These are phyloP conservation scores for Tricholoma matsutake DNA, from an alignment of 768 basidiomycete genomes.

Conservation along the genomic window DNA sequence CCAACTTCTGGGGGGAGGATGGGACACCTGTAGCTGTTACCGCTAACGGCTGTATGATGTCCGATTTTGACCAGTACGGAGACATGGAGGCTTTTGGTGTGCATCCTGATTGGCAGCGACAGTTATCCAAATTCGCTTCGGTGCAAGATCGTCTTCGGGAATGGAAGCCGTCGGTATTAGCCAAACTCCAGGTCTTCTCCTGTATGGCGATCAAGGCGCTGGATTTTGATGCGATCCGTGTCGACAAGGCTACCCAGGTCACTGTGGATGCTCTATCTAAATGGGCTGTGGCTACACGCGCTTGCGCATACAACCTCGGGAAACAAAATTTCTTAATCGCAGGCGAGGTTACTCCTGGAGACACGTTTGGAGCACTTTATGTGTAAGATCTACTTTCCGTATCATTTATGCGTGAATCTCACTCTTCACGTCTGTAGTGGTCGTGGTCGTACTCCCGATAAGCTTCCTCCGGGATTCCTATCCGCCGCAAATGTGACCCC, in stretches of 20 bases:
- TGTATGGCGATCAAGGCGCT: constrained; percentile 87
- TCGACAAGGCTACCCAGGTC: constrained; percentile 93
- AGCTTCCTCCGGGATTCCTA: constrained; percentile 65
- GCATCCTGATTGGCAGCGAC: constrained; percentile 91
- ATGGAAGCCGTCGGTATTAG: constrained; percentile 80
- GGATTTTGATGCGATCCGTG: constrained; percentile 91
- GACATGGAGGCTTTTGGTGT: constrained; percentile 99
- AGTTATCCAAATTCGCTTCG: constrained; percentile 91
- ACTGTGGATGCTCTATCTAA: constrained; percentile 75
- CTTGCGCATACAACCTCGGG: constrained; percentile 66
- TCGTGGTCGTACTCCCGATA: constrained; percentile 79
- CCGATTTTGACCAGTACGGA: constrained; percentile 93
- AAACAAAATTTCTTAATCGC: constrained; percentile 90
- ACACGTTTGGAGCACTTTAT: constrained; percentile 86
- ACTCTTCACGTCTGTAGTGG: constrained; percentile 47
- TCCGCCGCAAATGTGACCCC: constrained; percentile 66
- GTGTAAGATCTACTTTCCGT: constrained; percentile 45
- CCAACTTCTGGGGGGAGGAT: constrained; percentile 78
- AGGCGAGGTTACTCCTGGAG: constrained; percentile 93
- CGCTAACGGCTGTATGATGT: constrained; percentile 67
- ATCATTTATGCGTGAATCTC: background rate
- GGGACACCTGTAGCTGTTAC: constrained; percentile 56
- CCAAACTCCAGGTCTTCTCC: constrained; percentile 71
- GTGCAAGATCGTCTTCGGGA: constrained; percentile 95
- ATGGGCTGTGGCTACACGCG: constrained; percentile 73